phyloP scores from a whole-genome alignment of 306 rosid genomes.

The Quercus cerris region DNA sequence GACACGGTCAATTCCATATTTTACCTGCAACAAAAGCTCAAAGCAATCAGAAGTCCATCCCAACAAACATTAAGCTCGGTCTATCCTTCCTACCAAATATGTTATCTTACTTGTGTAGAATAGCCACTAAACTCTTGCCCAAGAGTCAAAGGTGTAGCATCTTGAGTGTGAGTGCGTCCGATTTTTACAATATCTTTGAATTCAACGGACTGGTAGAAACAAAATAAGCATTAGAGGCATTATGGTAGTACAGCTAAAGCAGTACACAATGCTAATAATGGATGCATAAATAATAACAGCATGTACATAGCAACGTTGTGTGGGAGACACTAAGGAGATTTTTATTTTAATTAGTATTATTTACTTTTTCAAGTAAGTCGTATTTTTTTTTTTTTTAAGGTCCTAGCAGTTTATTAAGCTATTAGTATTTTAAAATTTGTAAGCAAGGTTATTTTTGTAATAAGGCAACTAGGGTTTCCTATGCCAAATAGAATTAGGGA shows the following conservation, averaged over 20 bases:
- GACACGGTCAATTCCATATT: constrained; percentile 86
- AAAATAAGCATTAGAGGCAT: not conserved
- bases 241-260: not conserved
- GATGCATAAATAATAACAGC: constrained; percentile 1
- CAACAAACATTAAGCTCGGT: constrained; percentile 5
- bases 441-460: no score
- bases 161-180: constrained; percentile 98
- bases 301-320: not conserved
- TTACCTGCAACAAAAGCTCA: constrained; percentile 62
- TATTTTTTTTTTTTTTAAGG: no score
- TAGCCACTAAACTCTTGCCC: constrained; percentile 99
- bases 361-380: no score
- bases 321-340: no score
- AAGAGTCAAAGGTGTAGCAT: constrained; percentile 97
- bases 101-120: constrained; percentile 78
- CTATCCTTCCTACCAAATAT: constrained; percentile 4
- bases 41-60: constrained; percentile 20
- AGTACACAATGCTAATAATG: not conserved
- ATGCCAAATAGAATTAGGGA: no score
- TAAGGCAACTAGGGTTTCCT: no score
- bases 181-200: constrained; percentile 96
- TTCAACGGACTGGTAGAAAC: constrained; percentile 65
- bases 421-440: no score
- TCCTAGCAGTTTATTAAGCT: no score
- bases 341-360: no score